A percentile compares a stretch with the other conserved stretches of the same genome.
Conservation (phyloP, 306 rosid genomes). For the Amphicarpaea edgeworthii region DNA sequence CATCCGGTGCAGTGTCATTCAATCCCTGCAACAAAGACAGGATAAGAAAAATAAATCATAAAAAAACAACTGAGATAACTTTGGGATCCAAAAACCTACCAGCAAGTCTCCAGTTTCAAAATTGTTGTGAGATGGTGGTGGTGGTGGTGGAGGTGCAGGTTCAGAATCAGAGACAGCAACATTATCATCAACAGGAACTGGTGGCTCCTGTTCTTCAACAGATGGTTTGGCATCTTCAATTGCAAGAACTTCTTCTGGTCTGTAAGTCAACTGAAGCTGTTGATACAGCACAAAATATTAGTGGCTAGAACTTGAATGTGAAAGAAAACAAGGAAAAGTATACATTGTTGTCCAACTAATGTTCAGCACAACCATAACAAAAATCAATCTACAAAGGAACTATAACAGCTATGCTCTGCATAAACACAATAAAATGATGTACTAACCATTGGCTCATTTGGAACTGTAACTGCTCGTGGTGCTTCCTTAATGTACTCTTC, state of each 20-base stretch:
- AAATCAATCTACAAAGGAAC: constrained; percentile 4
- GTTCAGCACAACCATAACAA: constrained; percentile 9
- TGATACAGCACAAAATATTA: constrained; percentile 48
- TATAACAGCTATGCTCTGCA: neutral
- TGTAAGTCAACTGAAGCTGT: constrained; percentile 96
- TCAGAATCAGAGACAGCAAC: constrained; percentile 58
- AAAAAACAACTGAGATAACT: constrained; percentile 22
- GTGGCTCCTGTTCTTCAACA: constrained; percentile 70
- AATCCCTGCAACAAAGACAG: constrained; percentile 72
- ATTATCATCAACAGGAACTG: constrained; percentile 56
- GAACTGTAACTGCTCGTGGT: constrained; percentile 84
- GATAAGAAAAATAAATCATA: constrained; percentile 18
- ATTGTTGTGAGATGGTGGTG: constrained; percentile 60
- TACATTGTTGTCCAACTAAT: neutral
- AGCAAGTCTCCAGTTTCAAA: constrained; percentile 82
- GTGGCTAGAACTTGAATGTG: constrained; percentile 5
- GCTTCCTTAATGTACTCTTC: constrained; percentile 97
- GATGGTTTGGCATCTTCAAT: constrained; percentile 64
- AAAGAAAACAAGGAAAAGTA: constrained; percentile 37
- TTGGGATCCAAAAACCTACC: constrained; percentile 58
- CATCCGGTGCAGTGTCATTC: constrained; percentile 66
- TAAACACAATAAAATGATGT: constrained; percentile 19
- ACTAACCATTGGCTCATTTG: constrained; percentile 91
- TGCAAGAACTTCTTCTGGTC: constrained; percentile 74
- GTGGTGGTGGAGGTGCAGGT: constrained; percentile 61